These are phyloP conservation scores for Pontederia crassipes DNA, from an alignment of 176 grass and related monocot species.

Conservation along the genomic window DNA sequence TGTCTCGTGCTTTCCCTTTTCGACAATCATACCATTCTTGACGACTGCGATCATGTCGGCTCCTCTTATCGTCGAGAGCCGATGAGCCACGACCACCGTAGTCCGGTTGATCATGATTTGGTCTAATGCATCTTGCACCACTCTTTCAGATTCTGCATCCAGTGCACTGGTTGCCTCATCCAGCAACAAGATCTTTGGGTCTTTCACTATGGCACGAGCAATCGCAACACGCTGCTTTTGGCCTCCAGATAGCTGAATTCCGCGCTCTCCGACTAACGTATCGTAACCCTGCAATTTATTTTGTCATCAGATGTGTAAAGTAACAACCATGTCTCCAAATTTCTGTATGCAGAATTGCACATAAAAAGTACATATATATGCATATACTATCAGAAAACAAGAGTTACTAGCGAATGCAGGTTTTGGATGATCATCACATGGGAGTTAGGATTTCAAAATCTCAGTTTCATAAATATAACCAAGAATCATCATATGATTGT, in stretches of 20 bases:
- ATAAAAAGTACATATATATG: too few species aligned
- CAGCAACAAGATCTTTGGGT: slow-evolving; percentile 69
- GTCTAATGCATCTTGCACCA: slow-evolving; percentile 87
- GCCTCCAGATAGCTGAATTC: slow-evolving; percentile 73
- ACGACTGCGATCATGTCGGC: slow-evolving; percentile 71
- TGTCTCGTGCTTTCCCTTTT: slow-evolving; percentile 81
- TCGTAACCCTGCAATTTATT: slow-evolving; percentile 60
- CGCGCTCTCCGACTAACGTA: slow-evolving; percentile 84
- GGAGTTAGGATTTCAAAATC: too few species aligned
- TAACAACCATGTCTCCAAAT: background rate
- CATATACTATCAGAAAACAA: too few species aligned
- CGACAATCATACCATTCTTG: slow-evolving; percentile 70
- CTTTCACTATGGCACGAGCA: slow-evolving; percentile 73
- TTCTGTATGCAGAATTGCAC: too few species aligned
- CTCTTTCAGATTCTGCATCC: slow-evolving; percentile 83
- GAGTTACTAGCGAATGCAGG: too few species aligned
- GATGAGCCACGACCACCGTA: slow-evolving; percentile 74
- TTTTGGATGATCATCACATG: too few species aligned
- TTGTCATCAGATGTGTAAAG: background rate
- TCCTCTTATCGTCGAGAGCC: slow-evolving; percentile 64
- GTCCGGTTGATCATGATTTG: slow-evolving; percentile 79
- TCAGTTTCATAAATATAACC: too few species aligned
- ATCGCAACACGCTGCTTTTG: slow-evolving; percentile 93
- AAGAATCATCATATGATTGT: too few species aligned
- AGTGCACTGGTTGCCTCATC: slow-evolving; percentile 99